Percentiles rank a stretch among this genome's conserved stretches.
These are phyloP conservation scores for Tuctoria greenei DNA, from an alignment of 176 grass and related monocot genomes.

Conservation along the genomic window DNA sequence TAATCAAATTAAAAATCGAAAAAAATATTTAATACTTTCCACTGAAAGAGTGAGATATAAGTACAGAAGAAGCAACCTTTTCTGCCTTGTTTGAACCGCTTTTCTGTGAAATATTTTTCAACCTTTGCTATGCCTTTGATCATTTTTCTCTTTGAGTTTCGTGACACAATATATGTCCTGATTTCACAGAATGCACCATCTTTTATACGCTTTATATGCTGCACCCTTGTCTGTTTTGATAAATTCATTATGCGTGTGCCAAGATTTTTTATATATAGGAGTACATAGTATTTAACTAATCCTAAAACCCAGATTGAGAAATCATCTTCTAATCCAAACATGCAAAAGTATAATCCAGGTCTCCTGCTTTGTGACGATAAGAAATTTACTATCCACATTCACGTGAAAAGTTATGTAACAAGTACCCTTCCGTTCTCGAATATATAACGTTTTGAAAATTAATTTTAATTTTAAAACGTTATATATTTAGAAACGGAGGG, in stretches of 20 bases:
- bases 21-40: not conserved
- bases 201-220: not conserved
- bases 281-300: not conserved
- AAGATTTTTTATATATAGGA: not conserved
- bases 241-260: not conserved
- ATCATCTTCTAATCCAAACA: not conserved
- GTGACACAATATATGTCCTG: not conserved
- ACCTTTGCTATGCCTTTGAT: slow-evolving; percentile 7
- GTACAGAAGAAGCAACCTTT: not conserved
- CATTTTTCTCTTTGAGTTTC: not conserved
- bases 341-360: not conserved
- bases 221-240: no score
- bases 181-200: not conserved
- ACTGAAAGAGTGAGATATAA: not conserved
- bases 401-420: not conserved
- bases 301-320: not conserved
- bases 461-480: no score
- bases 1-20: not conserved
- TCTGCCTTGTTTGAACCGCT: not conserved
- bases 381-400: not conserved
- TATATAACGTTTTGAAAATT: no score
- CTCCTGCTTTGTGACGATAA: not conserved
- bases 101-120: not conserved
- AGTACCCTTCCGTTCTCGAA: no score
- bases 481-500: no score